Base-by-base conservation (phyloP, 2,329 filamentous ascomycete genomes). In the Calonectria fujianensis region DNA sequence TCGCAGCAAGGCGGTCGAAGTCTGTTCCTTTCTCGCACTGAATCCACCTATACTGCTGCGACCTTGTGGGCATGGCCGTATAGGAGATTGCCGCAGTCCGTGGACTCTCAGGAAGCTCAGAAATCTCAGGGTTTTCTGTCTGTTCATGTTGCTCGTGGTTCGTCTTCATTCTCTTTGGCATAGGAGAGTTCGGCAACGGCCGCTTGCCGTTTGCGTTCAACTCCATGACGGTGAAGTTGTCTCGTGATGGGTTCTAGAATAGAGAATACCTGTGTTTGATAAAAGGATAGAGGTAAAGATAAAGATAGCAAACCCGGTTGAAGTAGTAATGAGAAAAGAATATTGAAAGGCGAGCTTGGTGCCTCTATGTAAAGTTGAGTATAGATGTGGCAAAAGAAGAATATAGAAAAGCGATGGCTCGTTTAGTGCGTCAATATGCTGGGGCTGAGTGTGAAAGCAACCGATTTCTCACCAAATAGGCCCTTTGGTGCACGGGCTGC, bases 1-100 rank as follows among this genome's bases (percentile, higher is more conserved):
- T 76, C 6, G 69, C 66, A 4, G 68, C 68, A 0, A 77, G 48
- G 7, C 75, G 74, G 9, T 72, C 54, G 5, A 31, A 31, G 4
- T 72, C 63, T 3, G 2, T 39, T 1, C 16, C 6, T 2, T 37
- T 3, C 0, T 61, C 27, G n/a, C 73, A 76, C 5, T 18, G 14
- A 45, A n/a, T 31, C 70, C 75, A 76, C 0, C 45, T 59, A 6
- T 70, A 75, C 31, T 18, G 0, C 14, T n/a, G 3, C n/a, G 14
- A 2, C 8, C 10, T 29, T 16, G 35, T 20, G 13, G 37, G 11
- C 11, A 16, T 6, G 16, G 13, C 9, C 31, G 35, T 1, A 20
- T 32, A 20, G 24, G 31, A 1, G 7, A 57, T 16, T 20, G 29
- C 24, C 24, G 9, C 45, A 9, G 45, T 48, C 51, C 51, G 20